phyloP scores from a whole-genome alignment of 768 basidiomycete genomes.

The Suillus americanus region DNA sequence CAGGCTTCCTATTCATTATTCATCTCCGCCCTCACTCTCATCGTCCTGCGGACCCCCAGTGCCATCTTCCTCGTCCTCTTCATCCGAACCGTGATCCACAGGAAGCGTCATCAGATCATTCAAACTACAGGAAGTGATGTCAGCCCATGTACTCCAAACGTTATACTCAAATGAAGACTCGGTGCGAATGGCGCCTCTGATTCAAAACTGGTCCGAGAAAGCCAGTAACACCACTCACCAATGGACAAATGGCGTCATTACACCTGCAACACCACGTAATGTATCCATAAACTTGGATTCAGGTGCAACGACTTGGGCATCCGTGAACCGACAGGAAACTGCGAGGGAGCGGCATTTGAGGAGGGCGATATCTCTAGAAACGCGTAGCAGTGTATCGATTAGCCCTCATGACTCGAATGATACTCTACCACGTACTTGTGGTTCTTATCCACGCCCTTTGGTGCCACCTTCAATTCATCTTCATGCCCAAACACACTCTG shows the following conservation, averaged over 20 bases:
- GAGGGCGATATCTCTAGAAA: constrained; percentile 73
- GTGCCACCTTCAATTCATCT: constrained; percentile 87
- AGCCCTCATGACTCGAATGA: background rate
- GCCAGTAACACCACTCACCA: constrained; percentile 46
- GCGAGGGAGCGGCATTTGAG: constrained; percentile 68
- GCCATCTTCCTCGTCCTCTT: background rate
- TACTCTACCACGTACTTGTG: background rate
- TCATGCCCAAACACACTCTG: constrained; percentile 85
- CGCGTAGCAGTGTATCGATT: background rate
- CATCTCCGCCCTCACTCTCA: background rate
- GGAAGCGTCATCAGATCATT: constrained; percentile 71
- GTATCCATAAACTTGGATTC: constrained; percentile 57
- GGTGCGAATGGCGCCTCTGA: background rate
- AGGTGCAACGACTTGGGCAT: constrained; percentile 66
- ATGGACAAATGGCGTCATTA: constrained; percentile 77
- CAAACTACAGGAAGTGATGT: constrained; percentile 40
- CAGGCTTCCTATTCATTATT: background rate
- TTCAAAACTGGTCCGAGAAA: background rate
- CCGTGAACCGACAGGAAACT: constrained; percentile 55
- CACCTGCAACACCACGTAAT: constrained; percentile 50
- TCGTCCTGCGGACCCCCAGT: background rate
- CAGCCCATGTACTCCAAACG: background rate
- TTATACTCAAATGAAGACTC: background rate
- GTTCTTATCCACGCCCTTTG: constrained; percentile 26
- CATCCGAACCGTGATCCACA: constrained; percentile 29